These are phyloP conservation scores for Populus hybrid DNA, from an alignment of 441 rosid genomes.

Conservation along the genomic window DNA sequence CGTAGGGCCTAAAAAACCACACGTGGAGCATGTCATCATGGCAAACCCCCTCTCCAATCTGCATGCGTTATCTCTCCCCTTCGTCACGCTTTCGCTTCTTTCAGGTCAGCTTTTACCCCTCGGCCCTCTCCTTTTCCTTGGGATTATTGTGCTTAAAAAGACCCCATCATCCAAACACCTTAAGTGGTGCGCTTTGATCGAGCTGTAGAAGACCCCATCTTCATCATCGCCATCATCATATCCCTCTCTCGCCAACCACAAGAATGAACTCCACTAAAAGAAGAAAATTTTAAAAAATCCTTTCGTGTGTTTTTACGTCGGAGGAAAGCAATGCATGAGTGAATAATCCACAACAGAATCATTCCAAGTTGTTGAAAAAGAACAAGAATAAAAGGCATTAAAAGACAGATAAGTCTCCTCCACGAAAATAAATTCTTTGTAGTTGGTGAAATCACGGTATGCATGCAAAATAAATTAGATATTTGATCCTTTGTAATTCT, in stretches of 20 bases:
- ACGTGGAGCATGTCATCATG: constrained; percentile 48
- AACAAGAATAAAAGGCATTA: constrained; percentile 32
- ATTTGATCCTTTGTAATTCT: no score
- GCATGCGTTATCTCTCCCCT: constrained; percentile 43
- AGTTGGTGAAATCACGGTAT: constrained; percentile 31
- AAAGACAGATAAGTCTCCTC: constrained; percentile 47
- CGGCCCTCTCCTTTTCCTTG: background rate
- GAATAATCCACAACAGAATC: constrained; percentile 69
- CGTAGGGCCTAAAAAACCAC: constrained; percentile 47
- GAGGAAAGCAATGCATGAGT: constrained; percentile 89
- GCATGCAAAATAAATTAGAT: constrained; percentile 50
- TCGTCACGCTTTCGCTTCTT: constrained; percentile 73
- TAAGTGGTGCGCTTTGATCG: constrained; percentile 49
- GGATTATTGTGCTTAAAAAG: constrained; percentile 19
- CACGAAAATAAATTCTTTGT: constrained; percentile 25
- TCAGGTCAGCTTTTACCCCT: constrained; percentile 2
- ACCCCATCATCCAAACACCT: constrained; percentile 18
- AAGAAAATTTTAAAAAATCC: background rate
- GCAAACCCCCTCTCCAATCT: constrained; percentile 15
- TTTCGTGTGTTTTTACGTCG: constrained; percentile 55
- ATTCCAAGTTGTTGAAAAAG: constrained; percentile 54
- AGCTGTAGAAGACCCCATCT: constrained; percentile 27
- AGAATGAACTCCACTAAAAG: background rate
- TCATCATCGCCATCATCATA: background rate
- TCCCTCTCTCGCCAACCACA: constrained; percentile 34